Conservation (phyloP, 768 basidiomycete genomes). For the Nidula microcarpa region DNA sequence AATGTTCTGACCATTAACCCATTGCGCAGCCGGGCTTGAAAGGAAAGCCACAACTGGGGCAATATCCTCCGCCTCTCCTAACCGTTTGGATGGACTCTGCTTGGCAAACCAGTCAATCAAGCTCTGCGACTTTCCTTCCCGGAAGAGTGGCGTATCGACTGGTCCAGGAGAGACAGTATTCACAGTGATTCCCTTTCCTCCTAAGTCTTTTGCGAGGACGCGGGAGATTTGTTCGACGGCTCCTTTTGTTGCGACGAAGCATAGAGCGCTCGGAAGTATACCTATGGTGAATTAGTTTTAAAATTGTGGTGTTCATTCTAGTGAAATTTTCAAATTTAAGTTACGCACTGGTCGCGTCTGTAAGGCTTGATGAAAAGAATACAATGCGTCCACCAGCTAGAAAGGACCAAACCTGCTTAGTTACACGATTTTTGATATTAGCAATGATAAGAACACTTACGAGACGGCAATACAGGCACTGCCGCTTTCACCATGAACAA, state of each 20-base stretch:
- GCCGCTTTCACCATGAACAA: constrained; percentile 51
- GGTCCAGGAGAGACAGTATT: constrained; percentile 57
- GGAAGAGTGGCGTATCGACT: constrained; percentile 53
- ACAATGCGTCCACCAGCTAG: constrained; percentile 52
- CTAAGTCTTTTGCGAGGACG: constrained; percentile 59
- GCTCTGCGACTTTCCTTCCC: constrained; percentile 46
- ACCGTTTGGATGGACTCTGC: constrained; percentile 41
- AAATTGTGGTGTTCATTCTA: not conserved
- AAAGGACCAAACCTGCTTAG: not conserved
- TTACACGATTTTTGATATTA: not conserved
- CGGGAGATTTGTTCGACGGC: constrained; percentile 58
- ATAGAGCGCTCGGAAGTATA: constrained; percentile 43
- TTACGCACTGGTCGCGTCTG: constrained; percentile 31
- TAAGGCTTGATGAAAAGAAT: constrained; percentile 53
- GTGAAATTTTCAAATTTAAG: not conserved
- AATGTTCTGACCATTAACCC: constrained; percentile 60
- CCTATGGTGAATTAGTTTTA: constrained; percentile 11
- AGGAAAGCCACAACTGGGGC: constrained; percentile 51
- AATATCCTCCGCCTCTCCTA: constrained; percentile 51
- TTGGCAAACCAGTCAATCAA: constrained; percentile 42
- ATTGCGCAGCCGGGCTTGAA: constrained; percentile 46
- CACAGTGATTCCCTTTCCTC: constrained; percentile 47
- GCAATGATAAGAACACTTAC: constrained; percentile 22
- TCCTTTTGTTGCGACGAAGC: constrained; percentile 55
- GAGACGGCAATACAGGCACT: constrained; percentile 34